These are phyloP conservation scores for Penicillium macrosclerotiorum DNA, from an alignment of 495 filamentous ascomycete genomes.

Conservation along the genomic window DNA sequence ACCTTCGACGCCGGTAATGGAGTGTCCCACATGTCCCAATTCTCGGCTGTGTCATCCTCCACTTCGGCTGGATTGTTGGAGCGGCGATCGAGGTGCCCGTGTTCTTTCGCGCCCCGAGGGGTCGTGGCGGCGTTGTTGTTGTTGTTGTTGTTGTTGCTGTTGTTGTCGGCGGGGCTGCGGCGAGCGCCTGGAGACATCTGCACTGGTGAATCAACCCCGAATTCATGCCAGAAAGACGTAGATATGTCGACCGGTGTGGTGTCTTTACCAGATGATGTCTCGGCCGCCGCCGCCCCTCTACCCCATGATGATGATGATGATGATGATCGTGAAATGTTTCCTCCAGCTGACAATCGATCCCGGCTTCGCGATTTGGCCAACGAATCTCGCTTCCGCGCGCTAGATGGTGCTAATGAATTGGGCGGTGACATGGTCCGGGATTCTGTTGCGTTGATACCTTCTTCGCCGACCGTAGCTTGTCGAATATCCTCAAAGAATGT, in stretches of 20 bases:
- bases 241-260: slow-evolving; percentile 46
- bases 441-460: slow-evolving; percentile 64
- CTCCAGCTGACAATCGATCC: slow-evolving; percentile 39
- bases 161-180: slow-evolving; percentile 26
- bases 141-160: slow-evolving; percentile 3
- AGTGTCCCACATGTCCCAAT: slow-evolving; percentile 72
- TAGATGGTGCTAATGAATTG: not conserved
- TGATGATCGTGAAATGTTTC: slow-evolving; percentile 33
- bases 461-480: slow-evolving; percentile 93
- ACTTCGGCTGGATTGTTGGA: slow-evolving; percentile 20
- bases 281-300: slow-evolving; percentile 31
- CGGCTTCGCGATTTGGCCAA: slow-evolving; percentile 37
- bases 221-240: slow-evolving; percentile 52
- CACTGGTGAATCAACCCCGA: slow-evolving; percentile 52
- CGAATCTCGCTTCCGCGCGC: slow-evolving; percentile 9
- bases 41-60: slow-evolving; percentile 56
- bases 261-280: slow-evolving; percentile 47
- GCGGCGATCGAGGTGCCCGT: slow-evolving; percentile 32
- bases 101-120: slow-evolving; percentile 33
- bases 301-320: slow-evolving; percentile 36
- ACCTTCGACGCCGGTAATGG: slow-evolving; percentile 42
- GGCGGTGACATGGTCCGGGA: slow-evolving; percentile 33
- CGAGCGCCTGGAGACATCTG: slow-evolving; percentile 42
- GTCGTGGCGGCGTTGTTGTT: slow-evolving; percentile 22
- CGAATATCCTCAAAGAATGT: slow-evolving; percentile 94